phyloP scores from a whole-genome alignment of 768 basidiomycete genomes.

The Lactarius psammicola region DNA sequence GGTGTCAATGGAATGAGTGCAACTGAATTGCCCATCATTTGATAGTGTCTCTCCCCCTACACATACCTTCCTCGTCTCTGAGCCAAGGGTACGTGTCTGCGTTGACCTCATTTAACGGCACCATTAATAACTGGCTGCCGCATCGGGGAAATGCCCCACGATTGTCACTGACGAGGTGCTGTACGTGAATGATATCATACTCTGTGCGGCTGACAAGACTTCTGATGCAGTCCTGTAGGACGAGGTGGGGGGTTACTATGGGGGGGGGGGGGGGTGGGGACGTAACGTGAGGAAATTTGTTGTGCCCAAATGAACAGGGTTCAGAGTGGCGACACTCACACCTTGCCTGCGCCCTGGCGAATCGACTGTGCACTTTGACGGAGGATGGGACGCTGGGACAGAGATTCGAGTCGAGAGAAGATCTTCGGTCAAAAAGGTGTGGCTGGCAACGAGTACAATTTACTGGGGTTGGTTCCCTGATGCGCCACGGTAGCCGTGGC shows the following conservation, averaged over 20 bases:
- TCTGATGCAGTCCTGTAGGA: constrained; percentile 38
- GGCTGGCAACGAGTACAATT: too few species aligned
- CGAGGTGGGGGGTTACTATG: not conserved
- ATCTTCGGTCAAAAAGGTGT: constrained; percentile 26
- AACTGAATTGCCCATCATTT: not conserved
- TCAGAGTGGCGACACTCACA: not conserved
- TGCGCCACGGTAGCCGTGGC: too few species aligned
- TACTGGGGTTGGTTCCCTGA: too few species aligned
- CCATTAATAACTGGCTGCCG: constrained; percentile 9
- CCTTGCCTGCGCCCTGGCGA: constrained; percentile 47
- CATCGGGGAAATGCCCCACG: constrained; percentile 38
- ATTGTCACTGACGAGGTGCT: constrained; percentile 43
- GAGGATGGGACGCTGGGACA: constrained; percentile 52
- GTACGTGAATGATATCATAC: constrained; percentile 37
- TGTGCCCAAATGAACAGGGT: not conserved
- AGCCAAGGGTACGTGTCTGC: not conserved
- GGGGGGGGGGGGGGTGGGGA: too few species aligned
- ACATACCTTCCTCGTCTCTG: not conserved
- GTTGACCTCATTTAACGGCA: not conserved
- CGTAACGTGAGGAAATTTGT: too few species aligned
- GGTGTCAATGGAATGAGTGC: not conserved
- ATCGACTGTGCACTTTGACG: constrained; percentile 53
- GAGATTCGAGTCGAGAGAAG: constrained; percentile 43
- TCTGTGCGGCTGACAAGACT: constrained; percentile 43
- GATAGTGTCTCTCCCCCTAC: not conserved